Base-by-base conservation (phyloP, 2,329 filamentous ascomycete genomes). In the Elsinoe perseae region DNA sequence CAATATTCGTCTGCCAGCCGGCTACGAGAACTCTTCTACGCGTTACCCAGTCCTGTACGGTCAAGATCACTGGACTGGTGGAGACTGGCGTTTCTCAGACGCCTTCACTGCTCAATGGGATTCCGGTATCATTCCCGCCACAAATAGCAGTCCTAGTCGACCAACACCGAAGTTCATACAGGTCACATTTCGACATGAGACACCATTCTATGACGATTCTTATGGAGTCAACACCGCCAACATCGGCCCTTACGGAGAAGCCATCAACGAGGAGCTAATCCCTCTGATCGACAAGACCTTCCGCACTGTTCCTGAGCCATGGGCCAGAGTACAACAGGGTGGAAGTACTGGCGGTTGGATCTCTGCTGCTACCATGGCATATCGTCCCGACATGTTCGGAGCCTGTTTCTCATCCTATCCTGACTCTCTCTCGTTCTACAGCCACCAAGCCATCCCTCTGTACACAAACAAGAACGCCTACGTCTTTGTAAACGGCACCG, bases 141-240 rank as follows among this genome's bases (percentile, higher is more conserved):
- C 61, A 4, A 66, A 68, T 34, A 62, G 53, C 1, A 64, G 60
- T 1, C 59, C 62, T 3, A 63, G 54, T 36, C 67, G 65, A 4
- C 61, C 64, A n/a, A 62, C 65, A 1, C 68, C 69, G 0, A 70
- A 69, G 43, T 58, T 72, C 58, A 71, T 72, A 21, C 48, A 70
- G 1, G 65, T 72, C 4, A 66, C 63, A 1, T 69, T 72, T 59
- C 68, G 70, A n/a, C 70, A 72, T 44, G 69, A 72, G 59, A 59
- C 64, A 0, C 65, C 69, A 0, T 71, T 65, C 54, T 72, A 71
- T 58, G 69, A 72, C 53, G 69, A 72, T 52, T 71, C 69, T 0
- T 72, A 72, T 55, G 69, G 65, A 0, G 69, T 71, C 40, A 72
- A 72, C 54, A 70, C 68, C 0, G 69, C 69, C 2, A 72, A 72